phyloP scores from a whole-genome alignment of 805 yeast species.

The Schizosaccharomyces lindneri region DNA sequence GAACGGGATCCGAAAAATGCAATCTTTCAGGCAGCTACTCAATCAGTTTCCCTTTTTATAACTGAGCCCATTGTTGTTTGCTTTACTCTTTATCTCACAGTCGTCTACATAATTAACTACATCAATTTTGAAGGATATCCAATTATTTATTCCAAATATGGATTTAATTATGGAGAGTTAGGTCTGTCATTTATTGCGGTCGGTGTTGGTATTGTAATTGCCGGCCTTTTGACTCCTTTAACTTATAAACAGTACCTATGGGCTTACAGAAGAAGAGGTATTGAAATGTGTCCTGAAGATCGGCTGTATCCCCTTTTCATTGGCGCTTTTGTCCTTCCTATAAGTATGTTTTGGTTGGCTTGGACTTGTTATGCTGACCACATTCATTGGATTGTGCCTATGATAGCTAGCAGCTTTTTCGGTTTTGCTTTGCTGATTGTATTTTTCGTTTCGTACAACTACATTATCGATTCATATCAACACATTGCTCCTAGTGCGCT shows the following conservation, averaged over 20 bases:
- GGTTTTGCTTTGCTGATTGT: slow-evolving; percentile 18
- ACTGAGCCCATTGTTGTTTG: slow-evolving; percentile 46
- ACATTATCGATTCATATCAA: slow-evolving; percentile 20
- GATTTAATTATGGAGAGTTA: slow-evolving; percentile 23
- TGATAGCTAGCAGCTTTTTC: slow-evolving; percentile 30
- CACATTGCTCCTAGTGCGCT: slow-evolving; percentile 46
- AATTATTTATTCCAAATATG: slow-evolving; percentile 24
- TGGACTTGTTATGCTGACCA: slow-evolving; percentile 34
- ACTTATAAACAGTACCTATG: background rate
- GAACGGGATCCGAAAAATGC: slow-evolving; percentile 35
- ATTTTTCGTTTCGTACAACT: slow-evolving; percentile 19
- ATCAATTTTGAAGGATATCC: slow-evolving; percentile 34
- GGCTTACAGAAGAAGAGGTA: background rate
- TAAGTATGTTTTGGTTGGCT: slow-evolving; percentile 45
- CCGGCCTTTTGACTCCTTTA: background rate
- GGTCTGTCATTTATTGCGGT: slow-evolving; percentile 37
- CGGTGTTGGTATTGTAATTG: slow-evolving; percentile 27
- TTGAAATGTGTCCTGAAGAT: background rate
- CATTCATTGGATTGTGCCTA: slow-evolving; percentile 38
- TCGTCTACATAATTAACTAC: slow-evolving; percentile 29
- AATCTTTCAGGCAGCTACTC: slow-evolving; percentile 16
- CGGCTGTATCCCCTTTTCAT: slow-evolving; percentile 22
- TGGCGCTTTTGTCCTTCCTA: slow-evolving; percentile 28
- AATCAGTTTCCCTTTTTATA: slow-evolving; percentile 43
- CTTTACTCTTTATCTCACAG: slow-evolving; percentile 31